These are phyloP conservation scores for Starmerella roubikii DNA, from an alignment of 805 yeast species.

Conservation along the genomic window DNA sequence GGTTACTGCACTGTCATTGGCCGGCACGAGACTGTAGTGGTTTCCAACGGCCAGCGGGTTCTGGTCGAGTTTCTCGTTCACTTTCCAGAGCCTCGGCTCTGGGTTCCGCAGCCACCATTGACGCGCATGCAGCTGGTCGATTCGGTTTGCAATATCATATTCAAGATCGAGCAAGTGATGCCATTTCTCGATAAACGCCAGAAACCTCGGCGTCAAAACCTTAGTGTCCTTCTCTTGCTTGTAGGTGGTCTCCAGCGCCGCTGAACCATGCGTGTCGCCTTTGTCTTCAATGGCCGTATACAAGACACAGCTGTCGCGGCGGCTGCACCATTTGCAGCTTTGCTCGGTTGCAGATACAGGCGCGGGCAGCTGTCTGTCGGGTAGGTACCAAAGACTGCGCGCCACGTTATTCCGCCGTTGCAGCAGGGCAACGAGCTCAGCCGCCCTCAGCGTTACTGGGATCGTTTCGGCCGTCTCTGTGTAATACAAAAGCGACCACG, in stretches of 20 bases:
- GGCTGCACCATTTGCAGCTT: conserved; percentile 21
- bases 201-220: conserved; percentile 29
- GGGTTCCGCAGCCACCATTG: conserved; percentile 25
- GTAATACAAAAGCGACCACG: conserved; percentile 57
- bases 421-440: conserved; percentile 54
- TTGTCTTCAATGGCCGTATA: conserved; percentile 17
- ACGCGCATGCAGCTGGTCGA: conserved; percentile 34
- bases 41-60: neutral
- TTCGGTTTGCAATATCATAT: conserved; percentile 50
- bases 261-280: conserved; percentile 4
- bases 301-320: conserved; percentile 19
- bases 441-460: conserved; percentile 37
- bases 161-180: conserved; percentile 59
- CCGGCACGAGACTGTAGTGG: neutral
- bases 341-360: conserved; percentile 26
- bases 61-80: neutral
- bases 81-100: conserved; percentile 3
- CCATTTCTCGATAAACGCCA: conserved; percentile 57
- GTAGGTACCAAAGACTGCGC: conserved; percentile 31
- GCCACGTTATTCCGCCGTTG: conserved; percentile 63
- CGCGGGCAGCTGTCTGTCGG: conserved; percentile 7
- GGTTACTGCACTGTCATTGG: neutral
- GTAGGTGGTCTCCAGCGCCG: conserved; percentile 4
- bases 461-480: conserved; percentile 46
- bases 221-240: conserved; percentile 3